Evolutionary conservation across 78 protist species (phyloP).

Genomic region (Ministeria vibrans): DNA sequence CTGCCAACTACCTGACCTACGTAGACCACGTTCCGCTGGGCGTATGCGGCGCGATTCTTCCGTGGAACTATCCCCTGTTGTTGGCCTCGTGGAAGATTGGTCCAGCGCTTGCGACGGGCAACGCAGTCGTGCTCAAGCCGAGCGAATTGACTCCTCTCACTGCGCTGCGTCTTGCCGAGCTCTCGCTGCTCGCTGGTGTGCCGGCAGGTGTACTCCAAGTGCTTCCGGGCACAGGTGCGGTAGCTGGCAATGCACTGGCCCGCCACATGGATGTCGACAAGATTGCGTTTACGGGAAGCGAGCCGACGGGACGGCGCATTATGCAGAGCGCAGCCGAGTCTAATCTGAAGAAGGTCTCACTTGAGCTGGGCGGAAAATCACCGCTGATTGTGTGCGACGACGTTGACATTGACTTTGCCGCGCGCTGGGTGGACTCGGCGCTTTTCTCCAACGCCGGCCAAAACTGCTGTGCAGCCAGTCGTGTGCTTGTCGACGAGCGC

Average conservation of each 20-base stretch:
- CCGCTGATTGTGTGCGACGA: slow-evolving; percentile 67
- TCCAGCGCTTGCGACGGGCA: slow-evolving; percentile 66
- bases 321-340: slow-evolving; percentile 37
- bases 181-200: slow-evolving; percentile 41
- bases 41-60: slow-evolving; percentile 68
- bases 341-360: slow-evolving; percentile 54
- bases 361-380: slow-evolving; percentile 90
- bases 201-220: slow-evolving; percentile 80
- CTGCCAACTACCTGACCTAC: slow-evolving; percentile 49
- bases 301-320: slow-evolving; percentile 51
- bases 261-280: slow-evolving; percentile 49
- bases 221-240: slow-evolving; percentile 28
- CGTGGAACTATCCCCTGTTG: slow-evolving; percentile 90
- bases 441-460: slow-evolving; percentile 54
- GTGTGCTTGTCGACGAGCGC: slow-evolving; percentile 60
- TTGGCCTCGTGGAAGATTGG: slow-evolving; percentile 86
- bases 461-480: slow-evolving; percentile 80
- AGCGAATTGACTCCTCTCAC: slow-evolving; percentile 75
- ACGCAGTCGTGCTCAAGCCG: slow-evolving; percentile 72
- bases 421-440: slow-evolving; percentile 20
- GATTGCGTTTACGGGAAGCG: slow-evolving; percentile 85
- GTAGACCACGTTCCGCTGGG: slow-evolving; percentile 77
- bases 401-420: slow-evolving; percentile 27
- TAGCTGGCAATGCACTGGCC: slow-evolving; percentile 46
- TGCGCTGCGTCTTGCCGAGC: slow-evolving; percentile 42